phyloP scores from a whole-genome alignment of 148 eudicot species.

The Rhododendron griersonianum region DNA sequence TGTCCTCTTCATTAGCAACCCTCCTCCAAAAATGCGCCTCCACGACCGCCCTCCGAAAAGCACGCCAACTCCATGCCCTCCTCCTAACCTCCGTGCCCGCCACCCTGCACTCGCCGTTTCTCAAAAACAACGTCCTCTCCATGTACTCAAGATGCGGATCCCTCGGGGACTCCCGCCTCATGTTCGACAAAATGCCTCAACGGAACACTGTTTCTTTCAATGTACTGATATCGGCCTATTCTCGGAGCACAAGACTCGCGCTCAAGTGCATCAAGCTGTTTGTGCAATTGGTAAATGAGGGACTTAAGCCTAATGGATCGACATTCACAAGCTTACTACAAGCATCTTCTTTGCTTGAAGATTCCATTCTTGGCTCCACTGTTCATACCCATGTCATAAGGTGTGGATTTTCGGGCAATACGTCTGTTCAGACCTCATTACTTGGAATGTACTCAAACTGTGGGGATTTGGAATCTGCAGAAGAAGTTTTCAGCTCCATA shows the following conservation, averaged over 20 bases:
- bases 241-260: slow-evolving; percentile 34
- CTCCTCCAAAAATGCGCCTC: slow-evolving; percentile 48
- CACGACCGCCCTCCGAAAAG: slow-evolving; percentile 39
- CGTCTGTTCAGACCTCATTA: slow-evolving; percentile 52
- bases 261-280: slow-evolving; percentile 31
- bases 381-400: slow-evolving; percentile 51
- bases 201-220: slow-evolving; percentile 68
- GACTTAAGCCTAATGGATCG: slow-evolving; percentile 49
- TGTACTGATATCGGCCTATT: slow-evolving; percentile 58
- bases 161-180: slow-evolving; percentile 27
- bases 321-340: slow-evolving; percentile 62
- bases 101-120: slow-evolving; percentile 33
- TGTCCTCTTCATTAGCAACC: slow-evolving; percentile 20
- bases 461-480: slow-evolving; percentile 52
- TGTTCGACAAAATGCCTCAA: slow-evolving; percentile 86
- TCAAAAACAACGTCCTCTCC: slow-evolving; percentile 60
- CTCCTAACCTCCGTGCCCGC: slow-evolving; percentile 47
- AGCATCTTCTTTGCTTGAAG: slow-evolving; percentile 39
- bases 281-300: slow-evolving; percentile 37
- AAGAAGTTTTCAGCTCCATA: slow-evolving; percentile 36
- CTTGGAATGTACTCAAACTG: slow-evolving; percentile 56
- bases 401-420: slow-evolving; percentile 48
- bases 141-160: slow-evolving; percentile 71
- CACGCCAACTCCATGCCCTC: slow-evolving; percentile 62
- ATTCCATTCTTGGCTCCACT: slow-evolving; percentile 35